These are phyloP conservation scores for Clarireedia monteithiana DNA, from an alignment of 2,329 filamentous ascomycete species.

Conservation along the genomic window DNA sequence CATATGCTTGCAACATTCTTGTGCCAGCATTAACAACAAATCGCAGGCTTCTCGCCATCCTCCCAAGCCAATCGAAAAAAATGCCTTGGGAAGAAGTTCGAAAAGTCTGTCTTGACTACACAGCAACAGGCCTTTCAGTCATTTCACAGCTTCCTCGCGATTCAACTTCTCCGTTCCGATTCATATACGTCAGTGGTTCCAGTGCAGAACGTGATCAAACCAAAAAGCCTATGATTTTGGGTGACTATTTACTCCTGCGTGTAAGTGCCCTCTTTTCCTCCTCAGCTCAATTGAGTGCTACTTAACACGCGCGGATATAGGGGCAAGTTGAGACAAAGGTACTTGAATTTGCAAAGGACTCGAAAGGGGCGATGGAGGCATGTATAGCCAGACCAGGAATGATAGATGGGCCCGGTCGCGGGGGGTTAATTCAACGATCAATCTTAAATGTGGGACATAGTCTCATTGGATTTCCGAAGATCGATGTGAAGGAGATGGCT, in stretches of 20 bases:
- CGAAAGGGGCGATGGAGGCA: constrained; percentile 32
- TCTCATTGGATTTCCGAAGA: constrained; percentile 28
- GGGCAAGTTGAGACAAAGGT: constrained; percentile 39
- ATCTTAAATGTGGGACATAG: constrained; percentile 6
- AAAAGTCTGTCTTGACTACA: constrained; percentile 35
- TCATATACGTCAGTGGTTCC: constrained; percentile 42
- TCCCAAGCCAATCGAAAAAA: constrained; percentile 28
- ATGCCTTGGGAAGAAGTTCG: constrained; percentile 31
- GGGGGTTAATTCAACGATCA: constrained; percentile 1
- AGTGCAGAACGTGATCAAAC: constrained; percentile 36
- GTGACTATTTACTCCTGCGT: constrained; percentile 38
- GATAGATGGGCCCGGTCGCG: constrained; percentile 30
- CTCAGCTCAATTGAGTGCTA: neutral
- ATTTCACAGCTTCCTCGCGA: constrained; percentile 18
- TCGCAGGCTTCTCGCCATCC: constrained; percentile 36
- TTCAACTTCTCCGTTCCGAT: constrained; percentile 32
- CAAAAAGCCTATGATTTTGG: constrained; percentile 33
- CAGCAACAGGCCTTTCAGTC: constrained; percentile 29
- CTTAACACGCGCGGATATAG: constrained; percentile 23
- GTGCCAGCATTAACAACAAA: neutral
- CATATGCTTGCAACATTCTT: too few species aligned
- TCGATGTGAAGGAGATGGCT: constrained; percentile 33
- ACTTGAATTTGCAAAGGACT: constrained; percentile 34
- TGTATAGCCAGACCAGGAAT: constrained; percentile 36
- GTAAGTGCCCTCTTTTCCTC: constrained; percentile 28